Evolutionary conservation across 768 basidiomycete genomes (phyloP).

Genomic region (Pleurotus pulmonarius): DNA sequence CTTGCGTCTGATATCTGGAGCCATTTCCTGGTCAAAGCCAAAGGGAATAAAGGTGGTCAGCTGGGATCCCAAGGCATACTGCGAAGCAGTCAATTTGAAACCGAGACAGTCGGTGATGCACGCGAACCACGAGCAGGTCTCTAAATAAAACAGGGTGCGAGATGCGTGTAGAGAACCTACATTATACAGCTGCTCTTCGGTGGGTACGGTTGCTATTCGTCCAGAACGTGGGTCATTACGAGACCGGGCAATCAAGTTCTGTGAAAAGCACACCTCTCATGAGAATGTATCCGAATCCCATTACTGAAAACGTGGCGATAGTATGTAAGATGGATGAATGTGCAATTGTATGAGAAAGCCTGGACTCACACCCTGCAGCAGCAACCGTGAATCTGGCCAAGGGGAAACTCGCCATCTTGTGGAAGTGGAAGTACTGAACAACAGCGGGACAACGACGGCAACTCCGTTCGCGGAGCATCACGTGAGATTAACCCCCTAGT

Average conservation of each 20-base stretch:
- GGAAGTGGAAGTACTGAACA: slow-evolving; percentile 8
- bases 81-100: neutral
- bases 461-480: too few species aligned
- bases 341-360: neutral
- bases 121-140: too few species aligned
- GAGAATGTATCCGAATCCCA: slow-evolving; percentile 50
- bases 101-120: too few species aligned
- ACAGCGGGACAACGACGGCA: too few species aligned
- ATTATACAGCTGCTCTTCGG: slow-evolving; percentile 51
- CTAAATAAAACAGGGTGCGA: too few species aligned
- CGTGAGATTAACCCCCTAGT: too few species aligned
- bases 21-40: slow-evolving; percentile 41
- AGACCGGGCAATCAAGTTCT: neutral
- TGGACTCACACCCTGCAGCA: slow-evolving; percentile 41
- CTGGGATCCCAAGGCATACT: neutral
- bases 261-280: slow-evolving; percentile 47
- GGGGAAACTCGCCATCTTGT: slow-evolving; percentile 45
- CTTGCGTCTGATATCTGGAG: slow-evolving; percentile 60
- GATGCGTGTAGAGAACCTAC: slow-evolving; percentile 25
- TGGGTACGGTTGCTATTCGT: slow-evolving; percentile 44
- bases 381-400: slow-evolving; percentile 51
- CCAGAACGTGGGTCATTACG: neutral
- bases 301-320: slow-evolving; percentile 32
- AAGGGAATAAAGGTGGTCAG: neutral
- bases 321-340: neutral